Evolutionary conservation across 129 eudicot species (phyloP), one percentile per base, ranked within the genome.

Genomic region (Centrapalus pauciflorus): DNA sequence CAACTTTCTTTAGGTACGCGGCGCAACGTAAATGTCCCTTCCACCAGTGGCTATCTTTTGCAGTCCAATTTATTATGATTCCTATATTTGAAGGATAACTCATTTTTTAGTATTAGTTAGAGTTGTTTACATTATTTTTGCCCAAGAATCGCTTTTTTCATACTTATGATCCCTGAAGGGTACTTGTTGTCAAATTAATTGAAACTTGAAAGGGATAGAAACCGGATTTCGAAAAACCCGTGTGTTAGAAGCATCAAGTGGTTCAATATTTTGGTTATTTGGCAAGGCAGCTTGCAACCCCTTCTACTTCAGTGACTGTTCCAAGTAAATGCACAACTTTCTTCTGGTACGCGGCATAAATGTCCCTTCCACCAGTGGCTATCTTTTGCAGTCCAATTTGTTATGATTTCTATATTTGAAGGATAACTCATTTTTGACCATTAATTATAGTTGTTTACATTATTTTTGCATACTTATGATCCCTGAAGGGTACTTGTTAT

Each of bases 261-360:
- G 13, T 48, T 63, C 51, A 20, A 59, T n/a, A n/a, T n/a, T n/a
- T 66, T 65, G 24, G 57, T 43, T 43, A 17, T 32, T 7, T 62
- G 11, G 43, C 23, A 4, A 30, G 16, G 57, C 29, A 27, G 43
- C 54, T 56, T 14, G 10, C 40, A 41, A 43, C 19, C 23, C 58
- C 11, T 59, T 11, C 58, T 57, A 13, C 67, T 56, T 55, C 21
- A 2, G 65, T 37, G 57, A 57, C 66, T 19, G 56, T 70, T 37
- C 28, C 75, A 70, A 67, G 67, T 70, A 70, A 12, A 63, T 43
- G 4, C 20, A 19, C 65, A 55, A 14, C 55, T 25, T 35, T 38
- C 16, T 38, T 38, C 46, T 5, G 46, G 46, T 38, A 2, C 13
- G 46, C 13, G 46, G 4, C n/a, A 38, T 38, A 38, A 38, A 38